Conservation (phyloP, 2,329 filamentous ascomycete species). For the Penicillium sp. region DNA sequence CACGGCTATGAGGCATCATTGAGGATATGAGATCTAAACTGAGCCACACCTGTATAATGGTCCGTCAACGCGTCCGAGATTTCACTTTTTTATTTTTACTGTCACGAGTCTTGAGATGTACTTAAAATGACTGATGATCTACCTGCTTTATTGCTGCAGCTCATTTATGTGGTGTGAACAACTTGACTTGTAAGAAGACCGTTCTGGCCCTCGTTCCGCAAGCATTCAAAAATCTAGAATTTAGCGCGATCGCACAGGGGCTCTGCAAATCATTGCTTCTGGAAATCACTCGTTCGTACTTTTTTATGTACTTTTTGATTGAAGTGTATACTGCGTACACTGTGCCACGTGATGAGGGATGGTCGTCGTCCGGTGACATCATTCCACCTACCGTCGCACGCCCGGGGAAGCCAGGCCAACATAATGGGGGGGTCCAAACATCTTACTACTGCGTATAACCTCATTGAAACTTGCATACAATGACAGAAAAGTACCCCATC, state of each 20-base stretch:
- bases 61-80: neutral
- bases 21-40: neutral
- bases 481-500: slow-evolving; percentile 39
- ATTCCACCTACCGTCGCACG: neutral
- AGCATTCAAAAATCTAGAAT: neutral
- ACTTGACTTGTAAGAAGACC: neutral
- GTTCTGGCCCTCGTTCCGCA: neutral
- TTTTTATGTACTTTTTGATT: neutral
- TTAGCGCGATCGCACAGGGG: neutral
- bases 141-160: neutral
- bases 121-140: slow-evolving; percentile 10
- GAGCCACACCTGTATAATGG: neutral
- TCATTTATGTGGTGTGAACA: neutral
- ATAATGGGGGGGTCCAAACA: neutral
- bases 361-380: slow-evolving; percentile 7
- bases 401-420: neutral
- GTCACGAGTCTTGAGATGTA: neutral
- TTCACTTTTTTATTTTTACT: neutral
- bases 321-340: neutral
- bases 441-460: neutral
- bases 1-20: neutral
- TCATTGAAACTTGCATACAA: slow-evolving; percentile 13
- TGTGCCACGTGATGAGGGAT: slow-evolving; percentile 7
- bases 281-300: slow-evolving; percentile 6
- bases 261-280: slow-evolving; percentile 2